Evolutionary conservation across 208 protist genomes (phyloP), one percentile per base, ranked within the genome.

Genomic region (Acanthamoeba sp.): DNA sequence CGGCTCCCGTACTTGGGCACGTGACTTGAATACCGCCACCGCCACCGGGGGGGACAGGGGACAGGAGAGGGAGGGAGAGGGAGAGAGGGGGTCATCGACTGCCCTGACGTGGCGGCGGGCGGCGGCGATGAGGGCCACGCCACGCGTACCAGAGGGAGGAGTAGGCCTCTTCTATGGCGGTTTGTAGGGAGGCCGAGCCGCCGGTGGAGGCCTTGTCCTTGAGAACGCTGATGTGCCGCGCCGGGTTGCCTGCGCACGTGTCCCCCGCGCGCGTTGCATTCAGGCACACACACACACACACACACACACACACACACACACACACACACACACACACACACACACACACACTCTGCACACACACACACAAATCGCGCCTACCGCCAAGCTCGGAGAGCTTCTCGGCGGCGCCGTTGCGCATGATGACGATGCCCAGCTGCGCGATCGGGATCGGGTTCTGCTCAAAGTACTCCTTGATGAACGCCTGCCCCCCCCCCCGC

Each of bases 401-500:
- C n/a, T 98, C 91, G n/a, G 98, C 97, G 24, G 85, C 57, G 22
- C 87, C 95, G 32, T 97, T 95, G 40, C 95, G 94, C 20, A 96
- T 97, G 29, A 96, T 92, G 29, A 98, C 97, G 20, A 98, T 22
- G 55, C 95, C 97, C 34, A 98, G 4, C 40, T 98, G 97, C 18
- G 96, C 98, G 5, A 98, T 96, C 6, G 98, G 98, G 5, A 98
- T 96, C 6, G 98, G 98, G 92, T 98, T 98, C 84, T 98, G 97
- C 87, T 98, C 97, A 95, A 98, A 98, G 80, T 95, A 98, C 24
- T 98, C 96, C n/a, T 62, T 90, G 52, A 97, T 95, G 84, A 97
- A 97, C 6, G 73, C 9, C 73, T 82, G 29, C 29, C 9, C 24
- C 14, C 59, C 10, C 48, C 48, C 48, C 10, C 48, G 10, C 48